A percentile compares a stretch with the other conserved stretches of the same genome.
These are phyloP conservation scores for Hanseniaspora gamundiae DNA, from an alignment of 1,139 yeast genomes.

Conservation along the genomic window DNA sequence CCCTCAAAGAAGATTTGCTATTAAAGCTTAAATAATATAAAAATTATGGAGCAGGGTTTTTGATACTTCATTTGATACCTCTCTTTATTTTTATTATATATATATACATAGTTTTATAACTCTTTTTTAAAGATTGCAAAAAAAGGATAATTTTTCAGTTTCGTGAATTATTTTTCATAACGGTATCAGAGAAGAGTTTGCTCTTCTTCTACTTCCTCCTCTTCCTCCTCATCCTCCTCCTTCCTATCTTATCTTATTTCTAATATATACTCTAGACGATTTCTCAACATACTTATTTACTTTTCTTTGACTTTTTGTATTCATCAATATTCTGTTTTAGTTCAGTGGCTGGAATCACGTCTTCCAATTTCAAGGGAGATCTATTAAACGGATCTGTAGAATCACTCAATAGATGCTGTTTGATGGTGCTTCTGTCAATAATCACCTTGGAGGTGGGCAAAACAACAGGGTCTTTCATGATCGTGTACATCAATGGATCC, in stretches of 20 bases:
- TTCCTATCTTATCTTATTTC: too few relatives aligned
- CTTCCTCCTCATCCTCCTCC: too few relatives aligned
- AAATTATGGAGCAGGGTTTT: background rate
- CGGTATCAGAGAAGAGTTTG: too few relatives aligned
- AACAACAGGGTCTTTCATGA: conserved; percentile 93
- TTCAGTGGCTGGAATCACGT: conserved; percentile 66
- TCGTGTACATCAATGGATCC: conserved; percentile 90
- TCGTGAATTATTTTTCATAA: too few relatives aligned
- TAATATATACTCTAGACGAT: too few relatives aligned
- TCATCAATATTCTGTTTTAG: conserved; percentile 48
- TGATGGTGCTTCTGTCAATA: conserved; percentile 83
- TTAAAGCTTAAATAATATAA: conserved; percentile 68
- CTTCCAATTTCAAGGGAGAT: conserved; percentile 78
- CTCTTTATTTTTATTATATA: background rate
- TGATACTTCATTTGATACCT: background rate
- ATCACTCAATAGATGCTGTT: conserved; percentile 87
- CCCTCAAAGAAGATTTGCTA: conserved; percentile 98
- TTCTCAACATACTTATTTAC: background rate
- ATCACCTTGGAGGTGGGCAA: conserved; percentile 76
- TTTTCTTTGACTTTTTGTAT: conserved; percentile 34
- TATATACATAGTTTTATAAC: too few relatives aligned
- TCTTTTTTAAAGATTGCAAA: too few relatives aligned
- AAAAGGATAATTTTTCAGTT: too few relatives aligned
- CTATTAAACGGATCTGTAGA: conserved; percentile 96
- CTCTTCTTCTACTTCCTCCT: too few relatives aligned